A percentile compares a stretch with the other conserved stretches of the same genome.
These are phyloP conservation scores for Phytophthora sp. DNA, from an alignment of 352 stramenopile species.

Conservation along the genomic window DNA sequence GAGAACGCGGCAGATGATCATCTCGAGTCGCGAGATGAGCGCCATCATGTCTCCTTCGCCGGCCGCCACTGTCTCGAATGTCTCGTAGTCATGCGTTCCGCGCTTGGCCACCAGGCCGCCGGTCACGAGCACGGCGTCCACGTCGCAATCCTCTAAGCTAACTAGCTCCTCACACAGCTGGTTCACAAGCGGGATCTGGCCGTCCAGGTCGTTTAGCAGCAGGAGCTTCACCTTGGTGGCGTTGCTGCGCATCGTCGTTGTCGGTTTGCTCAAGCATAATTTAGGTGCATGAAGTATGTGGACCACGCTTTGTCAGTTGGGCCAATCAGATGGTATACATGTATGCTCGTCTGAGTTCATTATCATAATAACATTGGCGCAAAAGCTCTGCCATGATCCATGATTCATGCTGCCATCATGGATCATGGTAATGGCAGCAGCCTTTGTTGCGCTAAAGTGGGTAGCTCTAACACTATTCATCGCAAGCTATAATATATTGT, in stretches of 20 bases:
- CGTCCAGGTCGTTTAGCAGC: slow-evolving; percentile 73
- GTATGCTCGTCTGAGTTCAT: no score
- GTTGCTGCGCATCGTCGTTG: slow-evolving; percentile 21
- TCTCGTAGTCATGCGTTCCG: slow-evolving; percentile 55
- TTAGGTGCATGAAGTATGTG: no score
- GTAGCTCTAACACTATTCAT: no score
- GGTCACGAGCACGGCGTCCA: slow-evolving; percentile 81
- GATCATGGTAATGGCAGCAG: no score
- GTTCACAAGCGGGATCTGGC: slow-evolving; percentile 72
- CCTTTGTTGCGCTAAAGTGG: no score
- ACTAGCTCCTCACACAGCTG: slow-evolving; percentile 78
- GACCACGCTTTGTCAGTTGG: no score
- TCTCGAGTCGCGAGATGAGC: slow-evolving; percentile 86
- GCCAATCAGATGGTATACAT: no score
- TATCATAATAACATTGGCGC: no score
- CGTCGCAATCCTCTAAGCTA: slow-evolving; percentile 64
- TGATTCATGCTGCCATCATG: no score
- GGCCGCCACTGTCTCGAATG: slow-evolving; percentile 63
- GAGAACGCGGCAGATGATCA: slow-evolving; percentile 85
- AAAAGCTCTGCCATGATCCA: no score
- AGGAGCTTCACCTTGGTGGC: slow-evolving; percentile 70
- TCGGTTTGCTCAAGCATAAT: background rate
- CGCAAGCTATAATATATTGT: no score
- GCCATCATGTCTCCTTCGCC: slow-evolving; percentile 91
- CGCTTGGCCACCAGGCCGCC: slow-evolving; percentile 64